Percentiles rank a stretch among this genome's conserved stretches.
These are phyloP conservation scores for Melocanna baccifera DNA, from an alignment of 176 grass and related monocot genomes.

Conservation along the genomic window DNA sequence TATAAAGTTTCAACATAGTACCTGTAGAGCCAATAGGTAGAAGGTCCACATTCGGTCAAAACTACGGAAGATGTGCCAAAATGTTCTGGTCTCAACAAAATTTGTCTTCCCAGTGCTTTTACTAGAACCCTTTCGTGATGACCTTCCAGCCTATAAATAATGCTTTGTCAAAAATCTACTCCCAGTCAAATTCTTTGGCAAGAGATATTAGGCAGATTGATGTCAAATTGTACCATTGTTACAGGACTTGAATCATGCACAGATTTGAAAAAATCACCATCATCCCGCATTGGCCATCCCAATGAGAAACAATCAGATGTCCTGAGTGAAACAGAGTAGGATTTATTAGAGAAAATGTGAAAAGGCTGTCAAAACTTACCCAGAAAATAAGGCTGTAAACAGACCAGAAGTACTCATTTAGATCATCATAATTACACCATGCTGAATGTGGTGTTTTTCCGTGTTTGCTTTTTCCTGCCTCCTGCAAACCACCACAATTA, in stretches of 20 bases:
- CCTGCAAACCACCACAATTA: slow-evolving; percentile 52
- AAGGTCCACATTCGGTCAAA: slow-evolving; percentile 99
- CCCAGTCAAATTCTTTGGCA: slow-evolving; percentile 19
- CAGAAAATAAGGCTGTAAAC: slow-evolving; percentile 25
- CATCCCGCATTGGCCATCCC: slow-evolving; percentile 96
- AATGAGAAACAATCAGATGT: slow-evolving; percentile 87
- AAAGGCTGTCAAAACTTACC: slow-evolving; percentile 1
- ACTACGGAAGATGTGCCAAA: slow-evolving; percentile 96
- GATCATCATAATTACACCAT: slow-evolving; percentile 98
- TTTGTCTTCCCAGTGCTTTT: slow-evolving; percentile 88
- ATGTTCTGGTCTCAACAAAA: slow-evolving; percentile 94
- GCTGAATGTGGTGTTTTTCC: slow-evolving; percentile 86
- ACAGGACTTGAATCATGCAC: slow-evolving; percentile 52
- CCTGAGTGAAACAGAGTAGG: slow-evolving; percentile 50
- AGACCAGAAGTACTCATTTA: slow-evolving; percentile 96
- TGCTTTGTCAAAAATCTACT: slow-evolving; percentile 11
- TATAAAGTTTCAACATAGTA: slow-evolving; percentile 26
- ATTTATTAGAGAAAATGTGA: slow-evolving; percentile 20
- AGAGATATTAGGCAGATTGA: slow-evolving; percentile 28
- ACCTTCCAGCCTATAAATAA: slow-evolving; percentile 54
- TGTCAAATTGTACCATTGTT: slow-evolving; percentile 42
- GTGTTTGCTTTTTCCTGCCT: slow-evolving; percentile 86
- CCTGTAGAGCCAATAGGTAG: slow-evolving; percentile 85
- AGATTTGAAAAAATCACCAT: slow-evolving; percentile 92
- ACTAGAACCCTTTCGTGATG: slow-evolving; percentile 43